Conservation (phyloP, 768 basidiomycete species). For the Lyophyllum decastes region DNA sequence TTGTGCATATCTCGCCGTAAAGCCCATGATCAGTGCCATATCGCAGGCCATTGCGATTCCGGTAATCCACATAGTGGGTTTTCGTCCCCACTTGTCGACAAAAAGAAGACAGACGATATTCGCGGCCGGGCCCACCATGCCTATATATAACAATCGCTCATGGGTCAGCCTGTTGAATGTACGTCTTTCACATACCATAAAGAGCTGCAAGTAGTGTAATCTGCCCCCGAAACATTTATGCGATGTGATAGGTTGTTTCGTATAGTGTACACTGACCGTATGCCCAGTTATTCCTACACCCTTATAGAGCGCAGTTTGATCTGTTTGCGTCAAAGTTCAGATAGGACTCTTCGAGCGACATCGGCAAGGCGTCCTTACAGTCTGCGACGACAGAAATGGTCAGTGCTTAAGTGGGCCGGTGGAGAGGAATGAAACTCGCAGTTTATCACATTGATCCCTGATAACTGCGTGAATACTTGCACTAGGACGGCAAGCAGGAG, state of each 20-base stretch:
- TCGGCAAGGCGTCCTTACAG: background rate
- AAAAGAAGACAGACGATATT: conserved; percentile 11
- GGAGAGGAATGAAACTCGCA: background rate
- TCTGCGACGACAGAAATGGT: background rate
- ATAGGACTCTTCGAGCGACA: background rate
- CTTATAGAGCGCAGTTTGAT: conserved; percentile 7
- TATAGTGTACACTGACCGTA: background rate
- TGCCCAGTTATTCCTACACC: conserved; percentile 7
- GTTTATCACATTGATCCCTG: conserved; percentile 8
- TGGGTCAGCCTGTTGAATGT: background rate
- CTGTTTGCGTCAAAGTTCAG: background rate
- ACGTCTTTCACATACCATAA: background rate
- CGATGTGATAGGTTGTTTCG: background rate
- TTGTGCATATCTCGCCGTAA: conserved; percentile 2
- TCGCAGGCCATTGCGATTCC: conserved; percentile 10
- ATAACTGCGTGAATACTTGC: conserved; percentile 8
- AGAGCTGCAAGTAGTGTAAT: conserved; percentile 6
- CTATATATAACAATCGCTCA: background rate
- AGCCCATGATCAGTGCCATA: conserved; percentile 13
- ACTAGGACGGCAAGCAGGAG: conserved; percentile 9
- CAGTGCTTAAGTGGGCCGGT: background rate
- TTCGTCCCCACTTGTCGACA: conserved; percentile 12
- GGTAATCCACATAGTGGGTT: conserved; percentile 10
- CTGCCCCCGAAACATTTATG: background rate
- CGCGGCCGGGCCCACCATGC: conserved; percentile 3